Conservation (phyloP, 2,329 filamentous ascomycete species). For the Raffaelea deltoideospora region DNA sequence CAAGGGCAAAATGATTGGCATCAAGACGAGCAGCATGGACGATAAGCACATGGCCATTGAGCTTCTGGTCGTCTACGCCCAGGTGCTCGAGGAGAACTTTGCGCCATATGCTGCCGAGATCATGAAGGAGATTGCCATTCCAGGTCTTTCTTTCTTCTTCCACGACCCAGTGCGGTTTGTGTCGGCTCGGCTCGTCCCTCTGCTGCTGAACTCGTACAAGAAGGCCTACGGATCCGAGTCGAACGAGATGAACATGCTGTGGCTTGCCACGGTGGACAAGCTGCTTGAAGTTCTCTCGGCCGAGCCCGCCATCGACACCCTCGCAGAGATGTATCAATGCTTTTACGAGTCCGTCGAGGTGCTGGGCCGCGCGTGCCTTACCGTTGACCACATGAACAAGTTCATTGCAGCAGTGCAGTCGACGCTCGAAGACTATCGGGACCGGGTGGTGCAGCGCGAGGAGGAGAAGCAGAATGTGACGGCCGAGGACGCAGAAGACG, state of each 20-base stretch:
- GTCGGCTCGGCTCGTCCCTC: conserved; percentile 85
- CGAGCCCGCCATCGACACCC: conserved; percentile 87
- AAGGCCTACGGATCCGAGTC: conserved; percentile 75
- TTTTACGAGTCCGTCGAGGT: conserved; percentile 98
- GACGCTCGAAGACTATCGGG: conserved; percentile 83
- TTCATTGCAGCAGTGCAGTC: conserved; percentile 81
- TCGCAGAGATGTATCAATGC: conserved; percentile 98
- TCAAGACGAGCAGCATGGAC: conserved; percentile 90
- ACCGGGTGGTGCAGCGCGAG: conserved; percentile 65
- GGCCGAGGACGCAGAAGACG: conserved; percentile 74
- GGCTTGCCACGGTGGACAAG: conserved; percentile 76
- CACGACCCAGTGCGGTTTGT: conserved; percentile 93
- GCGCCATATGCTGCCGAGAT: conserved; percentile 84
- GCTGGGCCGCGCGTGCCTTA: conserved; percentile 72
- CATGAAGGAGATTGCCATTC: conserved; percentile 91
- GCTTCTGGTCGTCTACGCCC: conserved; percentile 90
- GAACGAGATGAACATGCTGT: conserved; percentile 64
- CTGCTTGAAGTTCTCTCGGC: conserved; percentile 84
- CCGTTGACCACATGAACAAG: conserved; percentile 59
- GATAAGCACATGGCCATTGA: conserved; percentile 99
- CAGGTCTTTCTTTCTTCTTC: conserved; percentile 95
- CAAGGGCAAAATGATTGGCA: conserved; percentile 96
- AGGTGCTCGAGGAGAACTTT: conserved; percentile 85
- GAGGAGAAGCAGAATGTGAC: conserved; percentile 63
- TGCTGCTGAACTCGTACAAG: conserved; percentile 87